Evolutionary conservation across 176 grass and related monocot genomes (phyloP).

Genomic region (Leersia perrieri): DNA sequence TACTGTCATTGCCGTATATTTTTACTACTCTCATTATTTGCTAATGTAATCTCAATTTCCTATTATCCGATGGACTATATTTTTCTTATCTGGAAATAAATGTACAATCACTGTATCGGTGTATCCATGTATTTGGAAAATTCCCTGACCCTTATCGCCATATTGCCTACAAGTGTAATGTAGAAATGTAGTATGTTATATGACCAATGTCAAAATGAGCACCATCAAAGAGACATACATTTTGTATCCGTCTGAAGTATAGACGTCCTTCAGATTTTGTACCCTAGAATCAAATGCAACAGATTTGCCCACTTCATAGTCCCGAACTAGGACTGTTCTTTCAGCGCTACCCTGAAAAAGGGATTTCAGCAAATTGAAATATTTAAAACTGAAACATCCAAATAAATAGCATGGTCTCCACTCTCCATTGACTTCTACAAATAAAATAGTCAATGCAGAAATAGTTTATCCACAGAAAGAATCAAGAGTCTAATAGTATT

Average conservation of each 20-base stretch:
- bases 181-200: background rate
- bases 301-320: slow-evolving; percentile 71
- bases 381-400: background rate
- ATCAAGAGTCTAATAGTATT: background rate
- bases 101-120: too few species aligned
- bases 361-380: slow-evolving; percentile 17
- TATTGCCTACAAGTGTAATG: too few species aligned
- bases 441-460: background rate
- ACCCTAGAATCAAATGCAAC: slow-evolving; percentile 76
- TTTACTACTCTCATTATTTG: too few species aligned
- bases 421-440: background rate
- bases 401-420: background rate
- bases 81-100: too few species aligned
- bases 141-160: too few species aligned
- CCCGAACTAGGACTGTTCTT: slow-evolving; percentile 85
- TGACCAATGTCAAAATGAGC: background rate
- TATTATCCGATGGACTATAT: too few species aligned
- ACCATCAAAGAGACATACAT: slow-evolving; percentile 52
- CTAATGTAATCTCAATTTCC: too few species aligned
- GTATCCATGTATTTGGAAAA: too few species aligned
- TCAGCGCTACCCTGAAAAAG: slow-evolving; percentile 71
- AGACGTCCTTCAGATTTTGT: slow-evolving; percentile 83
- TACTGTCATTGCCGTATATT: too few species aligned
- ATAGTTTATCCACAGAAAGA: background rate
- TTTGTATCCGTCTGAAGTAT: slow-evolving; percentile 80